Base-by-base conservation (phyloP, 257 asterid genomes). In the Scutellaria barbata region DNA sequence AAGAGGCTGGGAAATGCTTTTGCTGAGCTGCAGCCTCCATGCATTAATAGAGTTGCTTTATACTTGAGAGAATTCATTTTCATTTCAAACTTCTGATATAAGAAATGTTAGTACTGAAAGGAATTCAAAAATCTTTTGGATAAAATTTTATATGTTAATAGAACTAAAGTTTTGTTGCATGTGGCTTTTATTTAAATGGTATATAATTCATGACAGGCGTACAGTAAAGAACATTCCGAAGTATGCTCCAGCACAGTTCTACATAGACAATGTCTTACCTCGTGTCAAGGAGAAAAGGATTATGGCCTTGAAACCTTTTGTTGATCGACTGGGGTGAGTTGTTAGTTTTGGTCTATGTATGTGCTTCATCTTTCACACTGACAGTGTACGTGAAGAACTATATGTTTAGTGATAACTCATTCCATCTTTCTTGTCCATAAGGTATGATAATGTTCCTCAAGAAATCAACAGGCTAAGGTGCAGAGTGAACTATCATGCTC, bases 201-300 rank as follows among this genome's bases (percentile, higher is more conserved):
- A 43, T 80, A 22, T 65, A 30, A 48, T 77, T 74, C 42, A 74
- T 83, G 80, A 55, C 84, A 95, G 98, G 53, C 96, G 97, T 59
- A 95, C 99, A 2, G 99, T 95, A 14, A 95, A 92, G 83, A 95
- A 92, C 86, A 95, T 95, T 61, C 99, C 99, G 20, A 95, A 95
- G 85, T 95, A 95, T 77, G 99, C 99, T 65, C 94, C 99, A 77
- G 96, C 98, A 3, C 96, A 92, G 74, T 95, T 92, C 81, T 95
- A 95, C 79, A 90, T 95, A 43, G 99, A 95, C 89, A 95, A 95
- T 74, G 98, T 95, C 66, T 78, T 95, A 71, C 99, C 97, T 59
- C 90, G 98, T 46, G 72, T 95, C 81, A 92, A 87, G 84, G 99
- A 92, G 76, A 95, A 95, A 92, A 89, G 79, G 87, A 88, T 95